Evolutionary conservation across 495 filamentous ascomycete species (phyloP).

Genomic region (Parmelia sp.): DNA sequence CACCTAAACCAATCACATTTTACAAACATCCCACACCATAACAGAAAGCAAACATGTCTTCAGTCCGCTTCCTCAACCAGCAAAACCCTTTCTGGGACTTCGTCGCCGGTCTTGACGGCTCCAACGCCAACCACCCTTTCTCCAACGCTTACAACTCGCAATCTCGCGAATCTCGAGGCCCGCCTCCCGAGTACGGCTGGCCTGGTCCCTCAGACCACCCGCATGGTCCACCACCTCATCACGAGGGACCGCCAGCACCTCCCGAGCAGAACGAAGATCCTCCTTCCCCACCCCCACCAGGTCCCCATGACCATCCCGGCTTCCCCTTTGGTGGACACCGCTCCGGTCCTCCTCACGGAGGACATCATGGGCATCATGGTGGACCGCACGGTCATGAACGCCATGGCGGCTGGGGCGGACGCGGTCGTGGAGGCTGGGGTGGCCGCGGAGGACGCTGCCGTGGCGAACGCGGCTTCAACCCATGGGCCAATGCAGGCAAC

Average conservation of each 20-base stretch:
- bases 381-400: conserved; percentile 19
- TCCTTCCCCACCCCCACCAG: conserved; percentile 23
- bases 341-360: conserved; percentile 21
- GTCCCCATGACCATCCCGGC: conserved; percentile 20
- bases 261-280: conserved; percentile 23
- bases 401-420: conserved; percentile 22
- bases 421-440: conserved; percentile 19
- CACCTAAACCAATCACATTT: background rate
- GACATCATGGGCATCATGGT: conserved; percentile 13
- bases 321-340: conserved; percentile 20
- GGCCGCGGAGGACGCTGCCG: conserved; percentile 23
- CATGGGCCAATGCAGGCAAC: conserved; percentile 21
- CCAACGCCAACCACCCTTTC: conserved; percentile 33
- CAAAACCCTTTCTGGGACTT: conserved; percentile 35
- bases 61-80: conserved; percentile 36
- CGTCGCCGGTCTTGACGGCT: conserved; percentile 30
- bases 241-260: conserved; percentile 2
- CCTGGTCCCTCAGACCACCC: background rate
- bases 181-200: conserved; percentile 12
- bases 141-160: conserved; percentile 31
- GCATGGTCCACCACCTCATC: background rate
- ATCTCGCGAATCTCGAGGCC: conserved; percentile 18
- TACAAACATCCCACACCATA: background rate
- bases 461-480: conserved; percentile 13
- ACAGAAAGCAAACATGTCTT: conserved; percentile 15